These are phyloP conservation scores for Candida namnaoensis DNA, from an alignment of 805 yeast genomes.

Conservation along the genomic window DNA sequence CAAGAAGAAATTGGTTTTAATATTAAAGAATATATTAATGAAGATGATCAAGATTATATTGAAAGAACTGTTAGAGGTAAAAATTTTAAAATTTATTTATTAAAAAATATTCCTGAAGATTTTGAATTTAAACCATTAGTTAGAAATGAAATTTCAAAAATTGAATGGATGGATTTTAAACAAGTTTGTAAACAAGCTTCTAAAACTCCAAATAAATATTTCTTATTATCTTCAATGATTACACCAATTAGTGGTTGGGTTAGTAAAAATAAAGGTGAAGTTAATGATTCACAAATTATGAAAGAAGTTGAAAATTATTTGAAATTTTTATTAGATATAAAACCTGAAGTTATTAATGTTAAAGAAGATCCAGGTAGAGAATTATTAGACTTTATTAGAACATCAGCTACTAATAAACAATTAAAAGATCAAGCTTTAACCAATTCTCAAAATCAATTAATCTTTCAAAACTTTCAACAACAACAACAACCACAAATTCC, in stretches of 20 bases:
- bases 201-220: conserved; percentile 22
- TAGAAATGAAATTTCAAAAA: conserved; percentile 78
- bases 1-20: conserved; percentile 93
- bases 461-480: not conserved
- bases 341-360: conserved; percentile 21
- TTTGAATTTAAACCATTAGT: conserved; percentile 72
- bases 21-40: conserved; percentile 56
- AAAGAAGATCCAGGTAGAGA: conserved; percentile 70
- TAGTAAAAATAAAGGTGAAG: conserved; percentile 37
- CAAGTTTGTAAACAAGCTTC: conserved; percentile 22
- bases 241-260: conserved; percentile 41
- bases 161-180: conserved; percentile 69
- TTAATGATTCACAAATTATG: conserved; percentile 51
- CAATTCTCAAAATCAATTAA: conserved; percentile 2
- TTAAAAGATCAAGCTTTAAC: conserved; percentile 6
- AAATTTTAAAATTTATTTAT: conserved; percentile 74
- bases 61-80: conserved; percentile 81
- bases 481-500: conserved; percentile 3
- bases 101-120: conserved; percentile 70
- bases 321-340: conserved; percentile 56
- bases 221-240: conserved; percentile 30
- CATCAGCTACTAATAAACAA: conserved; percentile 27
- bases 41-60: conserved; percentile 47
- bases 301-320: conserved; percentile 55
- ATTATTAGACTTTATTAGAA: conserved; percentile 51